A percentile compares a stretch with the other conserved stretches of the same genome.
Evolutionary conservation across 78 protist species (phyloP).

Genomic region (Chrysochromulina parva): DNA sequence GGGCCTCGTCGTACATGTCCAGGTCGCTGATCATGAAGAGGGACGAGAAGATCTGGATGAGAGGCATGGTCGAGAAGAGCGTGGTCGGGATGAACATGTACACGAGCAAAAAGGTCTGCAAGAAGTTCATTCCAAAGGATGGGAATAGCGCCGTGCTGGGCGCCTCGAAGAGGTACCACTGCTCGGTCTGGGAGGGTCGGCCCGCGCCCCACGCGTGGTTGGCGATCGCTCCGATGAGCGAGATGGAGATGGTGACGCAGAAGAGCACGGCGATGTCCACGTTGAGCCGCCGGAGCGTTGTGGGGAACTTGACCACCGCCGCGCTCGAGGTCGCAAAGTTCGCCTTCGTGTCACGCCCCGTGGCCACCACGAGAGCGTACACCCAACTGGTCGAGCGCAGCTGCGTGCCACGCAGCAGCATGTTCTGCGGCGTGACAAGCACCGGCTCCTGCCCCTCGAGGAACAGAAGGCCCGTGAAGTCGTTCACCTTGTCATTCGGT

Average conservation of each 20-base stretch:
- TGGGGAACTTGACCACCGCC: not conserved
- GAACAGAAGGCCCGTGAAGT: constrained; percentile 21
- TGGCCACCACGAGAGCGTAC: constrained; percentile 55
- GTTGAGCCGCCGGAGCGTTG: not conserved
- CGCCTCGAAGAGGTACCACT: not conserved
- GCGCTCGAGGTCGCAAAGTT: not conserved
- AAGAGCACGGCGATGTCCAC: not conserved
- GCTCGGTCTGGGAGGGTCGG: not conserved
- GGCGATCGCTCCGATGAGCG: not conserved
- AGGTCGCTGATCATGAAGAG: constrained; percentile 59
- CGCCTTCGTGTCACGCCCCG: constrained; percentile 73
- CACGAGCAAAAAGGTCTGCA: constrained; percentile 28
- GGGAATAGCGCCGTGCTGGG: too few species aligned
- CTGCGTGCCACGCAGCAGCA: constrained; percentile 58
- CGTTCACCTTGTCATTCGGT: not conserved
- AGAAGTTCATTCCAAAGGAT: not conserved
- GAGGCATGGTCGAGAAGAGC: constrained; percentile 48
- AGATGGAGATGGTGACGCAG: not conserved
- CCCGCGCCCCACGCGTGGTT: not conserved
- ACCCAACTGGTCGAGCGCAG: constrained; percentile 82
- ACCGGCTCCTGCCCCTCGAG: not conserved
- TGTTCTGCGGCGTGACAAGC: not conserved
- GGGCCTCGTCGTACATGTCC: constrained; percentile 19
- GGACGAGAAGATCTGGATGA: not conserved
- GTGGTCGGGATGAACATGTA: constrained; percentile 55